A percentile compares a stretch with the other conserved stretches of the same genome.
Evolutionary conservation across 257 asterid genomes (phyloP).

Genomic region (Gardenia jasminoides): DNA sequence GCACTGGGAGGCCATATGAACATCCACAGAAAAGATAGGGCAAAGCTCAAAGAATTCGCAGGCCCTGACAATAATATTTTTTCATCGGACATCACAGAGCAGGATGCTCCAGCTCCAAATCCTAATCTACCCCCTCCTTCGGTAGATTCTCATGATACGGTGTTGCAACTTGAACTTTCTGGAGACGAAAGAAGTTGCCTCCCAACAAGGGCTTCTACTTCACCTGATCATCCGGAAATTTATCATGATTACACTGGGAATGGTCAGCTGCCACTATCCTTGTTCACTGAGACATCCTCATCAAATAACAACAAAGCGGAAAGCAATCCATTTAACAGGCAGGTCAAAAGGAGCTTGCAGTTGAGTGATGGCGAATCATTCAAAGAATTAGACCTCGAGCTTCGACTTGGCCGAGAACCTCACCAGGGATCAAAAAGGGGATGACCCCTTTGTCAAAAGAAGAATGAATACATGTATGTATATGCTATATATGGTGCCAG

Average conservation of each 20-base stretch:
- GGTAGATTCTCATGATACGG: background rate
- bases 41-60: slow-evolving; percentile 46
- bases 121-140: background rate
- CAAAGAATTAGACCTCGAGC: slow-evolving; percentile 34
- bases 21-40: slow-evolving; percentile 70
- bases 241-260: background rate
- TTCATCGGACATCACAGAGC: slow-evolving; percentile 24
- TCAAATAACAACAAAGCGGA: slow-evolving; percentile 9
- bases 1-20: slow-evolving; percentile 88
- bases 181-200: slow-evolving; percentile 12
- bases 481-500: background rate
- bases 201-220: slow-evolving; percentile 4
- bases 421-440: background rate
- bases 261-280: slow-evolving; percentile 21
- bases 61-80: slow-evolving; percentile 18
- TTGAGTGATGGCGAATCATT: slow-evolving; percentile 11
- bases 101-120: slow-evolving; percentile 6
- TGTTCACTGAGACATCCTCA: slow-evolving; percentile 25
- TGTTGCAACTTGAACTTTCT: slow-evolving; percentile 1
- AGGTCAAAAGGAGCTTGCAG: slow-evolving; percentile 13
- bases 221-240: slow-evolving; percentile 11
- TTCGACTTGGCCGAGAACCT: slow-evolving; percentile 32
- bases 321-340: slow-evolving; percentile 6
- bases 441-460: background rate
- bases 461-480: background rate